Conservation (phyloP, 139 green algal species). For the Closterium sp. region DNA sequence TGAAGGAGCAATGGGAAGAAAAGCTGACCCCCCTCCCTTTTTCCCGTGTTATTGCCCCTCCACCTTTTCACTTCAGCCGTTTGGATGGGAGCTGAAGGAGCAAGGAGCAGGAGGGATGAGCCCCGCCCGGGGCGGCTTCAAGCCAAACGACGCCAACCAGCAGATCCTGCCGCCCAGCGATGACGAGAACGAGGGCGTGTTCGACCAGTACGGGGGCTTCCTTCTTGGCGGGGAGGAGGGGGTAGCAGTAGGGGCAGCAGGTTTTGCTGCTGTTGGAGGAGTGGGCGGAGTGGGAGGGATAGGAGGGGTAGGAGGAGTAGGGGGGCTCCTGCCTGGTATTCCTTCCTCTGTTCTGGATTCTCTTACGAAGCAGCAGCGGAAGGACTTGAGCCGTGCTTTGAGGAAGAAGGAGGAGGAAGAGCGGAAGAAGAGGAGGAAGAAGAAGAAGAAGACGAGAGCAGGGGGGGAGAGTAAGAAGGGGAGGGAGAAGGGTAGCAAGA, state of each 20-base stretch:
- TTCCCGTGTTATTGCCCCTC: not conserved
- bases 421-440: conserved; percentile 23
- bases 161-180: conserved; percentile 47
- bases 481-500: not conserved
- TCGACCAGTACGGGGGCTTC: conserved; percentile 44
- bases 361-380: not conserved
- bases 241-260: not conserved
- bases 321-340: too few species aligned
- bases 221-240: not conserved
- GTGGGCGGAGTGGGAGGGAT: too few species aligned
- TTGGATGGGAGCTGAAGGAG: not conserved
- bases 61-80: not conserved
- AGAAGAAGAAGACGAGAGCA: not conserved
- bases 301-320: too few species aligned
- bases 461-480: not conserved
- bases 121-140: not conserved
- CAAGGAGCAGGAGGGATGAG: not conserved
- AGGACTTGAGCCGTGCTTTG: not conserved
- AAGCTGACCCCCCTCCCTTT: not conserved
- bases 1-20: conserved; percentile 24
- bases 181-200: conserved; percentile 28
- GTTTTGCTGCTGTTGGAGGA: too few species aligned
- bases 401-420: conserved; percentile 4
- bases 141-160: conserved; percentile 41
- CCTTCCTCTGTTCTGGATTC: not conserved